Base-by-base conservation (phyloP, 2,329 filamentous ascomycete genomes). In the Ascosphaera acerosa region DNA sequence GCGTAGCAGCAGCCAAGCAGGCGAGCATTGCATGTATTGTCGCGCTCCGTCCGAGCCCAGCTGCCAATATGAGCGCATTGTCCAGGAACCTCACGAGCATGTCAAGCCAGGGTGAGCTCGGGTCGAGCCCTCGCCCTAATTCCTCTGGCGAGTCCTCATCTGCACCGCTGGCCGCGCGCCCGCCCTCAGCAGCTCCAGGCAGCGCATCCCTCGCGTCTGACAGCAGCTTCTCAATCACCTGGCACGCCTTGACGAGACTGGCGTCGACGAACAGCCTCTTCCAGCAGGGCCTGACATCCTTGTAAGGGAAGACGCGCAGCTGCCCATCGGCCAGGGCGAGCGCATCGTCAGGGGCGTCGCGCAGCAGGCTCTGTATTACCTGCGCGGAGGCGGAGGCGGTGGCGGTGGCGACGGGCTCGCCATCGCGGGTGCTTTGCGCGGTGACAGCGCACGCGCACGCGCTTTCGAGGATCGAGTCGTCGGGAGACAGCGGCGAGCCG, bases 61-160 rank as follows among this genome's bases (percentile, higher is more conserved):
- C 76, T 0, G 76, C 66, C 33, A 81, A 63, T 29, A 90, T 77
- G 28, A 89, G 51, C 0, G 75, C 71, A 47, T 70, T 68, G 42
- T 92, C 82, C 2, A 94, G 59, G 1, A 61, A 52, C 32, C 61
- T 59, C 19, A 90, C 63, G 2, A 75, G 56, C 2, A 58, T 48
- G 19, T 65, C 58, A 3, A 81, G 44, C 50, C 58, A 66, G 18
- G 52, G 41, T 19, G 41, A 38, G 5, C 40, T 30, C 23, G 40
- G 22, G 18, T 37, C 7, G 28, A 33, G 29, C 29, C 22, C 9
- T 27, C n/a, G 10, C 39, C 35, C 6, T 39, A 27, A 3, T 36
- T 32, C 6, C 32, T 20, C 12, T 30, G 16, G 15, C 30, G 18
- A 18, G 18, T 30, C 6, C 23, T 30, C 3, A 26, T n/a, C 4